Conservation (phyloP, 306 rosid genomes). For the Ormosia emarginata region DNA sequence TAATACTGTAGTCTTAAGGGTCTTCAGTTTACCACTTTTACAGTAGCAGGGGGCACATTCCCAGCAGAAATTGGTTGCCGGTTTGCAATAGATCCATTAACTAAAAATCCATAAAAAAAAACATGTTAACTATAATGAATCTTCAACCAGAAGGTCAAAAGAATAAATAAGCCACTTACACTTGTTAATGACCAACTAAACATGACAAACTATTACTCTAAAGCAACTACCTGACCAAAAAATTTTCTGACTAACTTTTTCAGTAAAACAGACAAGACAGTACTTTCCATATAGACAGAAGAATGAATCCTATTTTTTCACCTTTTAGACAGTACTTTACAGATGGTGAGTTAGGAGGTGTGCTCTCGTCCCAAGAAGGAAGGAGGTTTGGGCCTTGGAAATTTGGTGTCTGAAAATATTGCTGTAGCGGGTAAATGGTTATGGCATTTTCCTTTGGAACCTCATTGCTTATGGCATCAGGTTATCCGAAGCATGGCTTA, state of each 20-base stretch:
- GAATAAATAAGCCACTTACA: slow-evolving; percentile 20
- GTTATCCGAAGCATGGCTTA: too few species aligned
- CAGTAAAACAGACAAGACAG: background rate
- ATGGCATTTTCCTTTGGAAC: too few species aligned
- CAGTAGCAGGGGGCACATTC: slow-evolving; percentile 71
- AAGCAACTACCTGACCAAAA: background rate
- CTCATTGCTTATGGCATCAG: too few species aligned
- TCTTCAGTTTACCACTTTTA: slow-evolving; percentile 74
- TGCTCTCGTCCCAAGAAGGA: too few species aligned
- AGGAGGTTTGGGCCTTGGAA: too few species aligned
- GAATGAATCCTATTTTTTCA: background rate
- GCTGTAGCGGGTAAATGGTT: too few species aligned
- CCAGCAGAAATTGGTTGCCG: slow-evolving; percentile 68
- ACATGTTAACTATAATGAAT: background rate
- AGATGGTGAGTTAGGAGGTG: too few species aligned
- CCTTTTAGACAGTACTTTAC: too few species aligned
- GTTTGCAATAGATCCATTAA: slow-evolving; percentile 70
- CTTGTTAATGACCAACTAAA: background rate
- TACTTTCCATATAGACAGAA: background rate
- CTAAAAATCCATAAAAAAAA: slow-evolving; percentile 41
- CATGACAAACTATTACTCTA: background rate
- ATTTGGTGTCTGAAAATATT: too few species aligned
- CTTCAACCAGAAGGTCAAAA: slow-evolving; percentile 17
- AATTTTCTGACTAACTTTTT: background rate
- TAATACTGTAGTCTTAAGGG: background rate